Percentiles rank a stretch among this genome's conserved stretches.
These are phyloP conservation scores for Cryptococcus deneoformans DNA, from an alignment of 1,284 basidiomycete species.

Conservation along the genomic window DNA sequence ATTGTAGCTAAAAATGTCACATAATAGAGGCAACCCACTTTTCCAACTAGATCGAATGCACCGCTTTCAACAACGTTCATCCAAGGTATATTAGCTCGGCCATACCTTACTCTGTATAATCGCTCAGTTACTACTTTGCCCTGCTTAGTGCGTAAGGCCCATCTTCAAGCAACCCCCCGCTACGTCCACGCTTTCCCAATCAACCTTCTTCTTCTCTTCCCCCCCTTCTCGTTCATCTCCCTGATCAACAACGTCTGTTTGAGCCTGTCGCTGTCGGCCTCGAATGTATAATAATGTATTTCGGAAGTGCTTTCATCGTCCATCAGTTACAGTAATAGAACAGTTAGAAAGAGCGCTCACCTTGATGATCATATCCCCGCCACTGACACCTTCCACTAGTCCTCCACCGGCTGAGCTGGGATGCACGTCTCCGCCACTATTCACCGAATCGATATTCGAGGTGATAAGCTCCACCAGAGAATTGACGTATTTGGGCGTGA, in stretches of 20 bases:
- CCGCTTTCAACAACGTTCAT: no score
- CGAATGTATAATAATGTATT: conserved; percentile 82
- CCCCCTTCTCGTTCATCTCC: conserved; percentile 47
- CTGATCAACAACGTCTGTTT: conserved; percentile 2
- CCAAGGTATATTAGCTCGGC: no score
- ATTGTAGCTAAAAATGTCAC: no score
- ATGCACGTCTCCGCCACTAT: conserved; percentile 71
- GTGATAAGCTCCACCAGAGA: conserved; percentile 90
- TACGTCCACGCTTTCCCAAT: conserved; percentile 82
- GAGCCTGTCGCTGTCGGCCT: conserved; percentile 31
- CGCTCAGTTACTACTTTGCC: no score
- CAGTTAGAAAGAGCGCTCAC: conserved; percentile 20
- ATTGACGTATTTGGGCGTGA: conserved; percentile 91
- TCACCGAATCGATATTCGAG: conserved; percentile 80
- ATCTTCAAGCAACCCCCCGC: conserved; percentile 82
- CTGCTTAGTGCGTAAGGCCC: conserved; percentile 52
- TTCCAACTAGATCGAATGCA: no score
- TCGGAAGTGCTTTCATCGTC: conserved; percentile 67
- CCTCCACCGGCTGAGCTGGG: conserved; percentile 57
- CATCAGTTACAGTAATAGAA: not conserved
- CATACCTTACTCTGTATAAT: no score
- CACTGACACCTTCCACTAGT: conserved; percentile 82
- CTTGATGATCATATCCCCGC: conserved; percentile 76
- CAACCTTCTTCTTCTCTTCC: conserved; percentile 51
- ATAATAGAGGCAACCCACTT: no score